Base-by-base conservation (phyloP, 371 early-diverging fungal genomes). In the Fennellomyces sp. region DNA sequence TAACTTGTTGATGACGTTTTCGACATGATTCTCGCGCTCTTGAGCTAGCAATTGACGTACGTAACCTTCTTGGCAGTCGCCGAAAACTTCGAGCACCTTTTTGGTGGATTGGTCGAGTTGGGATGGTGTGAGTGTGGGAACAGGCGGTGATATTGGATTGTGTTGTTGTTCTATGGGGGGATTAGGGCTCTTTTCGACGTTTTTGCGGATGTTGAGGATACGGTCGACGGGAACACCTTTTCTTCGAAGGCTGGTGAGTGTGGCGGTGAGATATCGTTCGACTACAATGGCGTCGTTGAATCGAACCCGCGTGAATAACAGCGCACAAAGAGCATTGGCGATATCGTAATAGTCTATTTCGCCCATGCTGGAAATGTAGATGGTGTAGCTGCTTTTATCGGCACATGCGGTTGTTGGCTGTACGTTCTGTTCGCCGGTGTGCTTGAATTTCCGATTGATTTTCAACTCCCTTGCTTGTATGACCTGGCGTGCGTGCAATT, bases 221-320 rank as follows among this genome's bases (percentile, higher is more conserved):
- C 96, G 88, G 61, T 95, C 96, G 1, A 96, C 94, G 25, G 94
- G 94, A 55, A 94, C 93, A 27, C 94, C 89, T 71, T 94, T 91
- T 21, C 86, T 69, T 21, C 82, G 70, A 50, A 92, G 67, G 41
- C 82, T 86, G 17, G 64, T 54, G n/a, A 91, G 61, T 3, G 83
- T 80, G 0, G 89, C 85, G 3, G 85, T 84, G 39, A 91, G 72
- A 56, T 89, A 76, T 5, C 88, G 75, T 25, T 85, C 84, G 12
- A 88, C 71, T 26, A 92, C 63, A 51, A 91, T 77, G 6, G 86
- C 77, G 61, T 91, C 91, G 51, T 88, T 91, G 50, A 88, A 78
- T 15, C 85, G 72, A 1, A 82, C 76, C 21, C 83, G 78, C 2
- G 77, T 73, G 58, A 91, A 88, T 0, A 91, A 60, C 5, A 93